Evolutionary conservation across 2,329 filamentous ascomycete genomes (phyloP), one percentile per base, ranked within the genome.

Genomic region (Simplicillium sp.): DNA sequence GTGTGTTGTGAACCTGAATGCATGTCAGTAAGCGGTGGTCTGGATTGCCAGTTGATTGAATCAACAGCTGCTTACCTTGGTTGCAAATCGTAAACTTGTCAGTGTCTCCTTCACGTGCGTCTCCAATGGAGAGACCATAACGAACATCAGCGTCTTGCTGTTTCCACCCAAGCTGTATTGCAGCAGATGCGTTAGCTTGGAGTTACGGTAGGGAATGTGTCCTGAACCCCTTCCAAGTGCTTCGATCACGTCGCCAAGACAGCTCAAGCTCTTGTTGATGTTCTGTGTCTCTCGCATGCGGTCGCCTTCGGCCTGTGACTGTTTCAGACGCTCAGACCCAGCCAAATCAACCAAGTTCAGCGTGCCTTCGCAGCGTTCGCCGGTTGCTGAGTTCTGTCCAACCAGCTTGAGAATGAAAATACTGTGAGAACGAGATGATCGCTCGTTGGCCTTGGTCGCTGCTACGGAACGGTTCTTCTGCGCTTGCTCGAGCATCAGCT

Each of bases 81-180:
- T 94, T 13, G 92, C 92, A 62, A 98, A 98, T 55, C 92, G 84
- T 61, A 98, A 71, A 70, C 88, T 96, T 35, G 89, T 95, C 58
- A 96, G 70, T 3, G 89, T 96, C 70, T 98, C 92, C 54, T 83
- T 84, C 48, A 96, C 69, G 66, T 97, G 92, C 6, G 81, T 84
- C 66, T 94, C 86, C 44, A 97, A 68, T 29, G 92, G 92, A 51
- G 84, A 92, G 42, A 95, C 85, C 89, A 97, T 97, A 59, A 97
- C 87, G 60, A 98, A 95, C 92, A 98, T 98, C 53, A 98, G 81
- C 1, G 92, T 98, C 66, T 96, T 94, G 51, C 84, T 92, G 61
- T 95, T 96, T 13, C 92, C 92, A 4, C 92, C 90, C 7, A 98
- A 70, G 3, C 87, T 95, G 57, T 92, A 94, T 75, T 97, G 87